Base-by-base conservation (phyloP, 768 basidiomycete genomes). In the Termitomyces sp. region DNA sequence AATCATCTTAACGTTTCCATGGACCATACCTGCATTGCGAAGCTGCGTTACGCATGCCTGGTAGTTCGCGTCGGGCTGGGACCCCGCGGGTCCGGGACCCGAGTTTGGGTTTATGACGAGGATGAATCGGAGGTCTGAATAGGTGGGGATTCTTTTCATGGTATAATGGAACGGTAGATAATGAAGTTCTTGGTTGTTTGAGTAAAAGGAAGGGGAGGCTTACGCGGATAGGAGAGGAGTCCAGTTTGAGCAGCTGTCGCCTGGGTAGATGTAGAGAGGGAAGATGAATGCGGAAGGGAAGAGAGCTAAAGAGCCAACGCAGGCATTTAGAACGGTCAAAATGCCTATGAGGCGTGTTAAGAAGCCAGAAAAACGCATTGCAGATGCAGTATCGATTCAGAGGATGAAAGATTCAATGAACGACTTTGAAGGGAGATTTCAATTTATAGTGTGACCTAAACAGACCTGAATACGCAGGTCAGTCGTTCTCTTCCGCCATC, bases 181-280 rank as follows among this genome's bases (percentile, higher is more conserved):
- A 33, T 1, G 19, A 48, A n/a, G 47, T 48, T 47, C n/a, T 14
- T 8, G n/a, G n/a, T 19, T 19, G 28, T 23, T 11, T 30, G 10
- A 31, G 30, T 37, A 43, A 33, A 3, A 6, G 19, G 11, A 23
- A 23, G 8, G 21, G 5, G 5, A n/a, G 40, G 53, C 62, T 59
- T 52, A 71, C 67, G 64, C 60, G 7, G 63, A 60, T 31, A 67
- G 51, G 9, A 72, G 60, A 4, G 67, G 61, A 9, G 60, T n/a
- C 71, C 71, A 73, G 12, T 28, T 57, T 9, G 57, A 40, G 50
- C 72, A 70, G 37, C 57, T 50, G 19, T 55, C 52, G 5, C 60
- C 64, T 10, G 71, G 71, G 41, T 66, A 71, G 56, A 71, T 65
- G 61, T 73, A 73, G 2, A 73, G 60, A 28, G 70, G 71, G 21